phyloP scores from a whole-genome alignment of 306 rosid genomes.

The Trifolium subterraneum region DNA sequence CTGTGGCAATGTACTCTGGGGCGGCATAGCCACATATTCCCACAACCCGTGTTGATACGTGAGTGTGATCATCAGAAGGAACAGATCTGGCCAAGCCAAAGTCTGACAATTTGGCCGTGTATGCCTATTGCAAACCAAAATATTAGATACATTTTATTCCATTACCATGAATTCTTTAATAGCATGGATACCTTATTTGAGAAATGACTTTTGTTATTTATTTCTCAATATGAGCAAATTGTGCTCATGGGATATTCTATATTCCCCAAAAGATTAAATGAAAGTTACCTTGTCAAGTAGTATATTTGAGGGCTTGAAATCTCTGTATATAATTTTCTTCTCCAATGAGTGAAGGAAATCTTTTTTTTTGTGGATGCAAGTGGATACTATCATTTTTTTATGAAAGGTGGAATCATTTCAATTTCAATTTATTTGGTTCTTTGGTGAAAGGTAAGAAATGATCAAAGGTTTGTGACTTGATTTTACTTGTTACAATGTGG shows the following conservation, averaged over 20 bases:
- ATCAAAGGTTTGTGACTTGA: too few relatives aligned
- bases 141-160: slow-evolving; percentile 10
- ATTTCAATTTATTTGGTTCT: too few relatives aligned
- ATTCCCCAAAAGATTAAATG: not conserved
- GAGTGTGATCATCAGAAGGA: slow-evolving; percentile 70
- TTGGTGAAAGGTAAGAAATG: too few relatives aligned
- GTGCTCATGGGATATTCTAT: too few relatives aligned
- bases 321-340: slow-evolving; percentile 76
- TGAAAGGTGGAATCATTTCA: too few relatives aligned
- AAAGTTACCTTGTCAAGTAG: slow-evolving; percentile 75
- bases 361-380: too few relatives aligned
- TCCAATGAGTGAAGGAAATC: slow-evolving; percentile 86
- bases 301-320: slow-evolving; percentile 86
- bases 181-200: not conserved
- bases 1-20: slow-evolving; percentile 79
- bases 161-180: not conserved
- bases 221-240: slow-evolving; percentile 20
- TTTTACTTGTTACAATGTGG: too few relatives aligned
- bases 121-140: slow-evolving; percentile 56
- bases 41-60: slow-evolving; percentile 72
- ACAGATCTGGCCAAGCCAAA: slow-evolving; percentile 81
- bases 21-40: slow-evolving; percentile 88
- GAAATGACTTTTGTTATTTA: slow-evolving; percentile 6
- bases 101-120: slow-evolving; percentile 73
- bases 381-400: too few relatives aligned